A percentile compares a stretch with the other conserved stretches of the same genome.
Evolutionary conservation across 768 basidiomycete species (phyloP).

Genomic region (Mycena kentingensis): DNA sequence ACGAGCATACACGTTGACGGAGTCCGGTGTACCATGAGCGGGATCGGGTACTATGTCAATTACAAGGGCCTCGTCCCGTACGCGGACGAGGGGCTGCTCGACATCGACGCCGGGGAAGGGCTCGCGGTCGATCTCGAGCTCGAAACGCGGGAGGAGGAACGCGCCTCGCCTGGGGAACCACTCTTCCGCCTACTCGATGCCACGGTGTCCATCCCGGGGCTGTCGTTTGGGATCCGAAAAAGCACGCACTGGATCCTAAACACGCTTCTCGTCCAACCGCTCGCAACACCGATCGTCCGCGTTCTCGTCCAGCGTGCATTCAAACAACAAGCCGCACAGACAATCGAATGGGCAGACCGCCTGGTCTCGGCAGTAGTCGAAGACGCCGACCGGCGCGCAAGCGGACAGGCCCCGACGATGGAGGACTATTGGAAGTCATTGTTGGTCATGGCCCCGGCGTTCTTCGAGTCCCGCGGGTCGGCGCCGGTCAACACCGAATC

Average conservation of each 20-base stretch:
- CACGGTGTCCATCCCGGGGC: constrained; percentile 29
- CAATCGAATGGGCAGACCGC: constrained; percentile 30
- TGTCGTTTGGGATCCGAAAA: constrained; percentile 34
- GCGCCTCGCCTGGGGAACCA: constrained; percentile 21
- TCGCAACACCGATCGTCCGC: constrained; percentile 35
- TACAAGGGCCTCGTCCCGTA: constrained; percentile 35
- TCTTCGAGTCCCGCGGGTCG: constrained; percentile 8
- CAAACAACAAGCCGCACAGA: constrained; percentile 30
- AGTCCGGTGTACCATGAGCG: constrained; percentile 33
- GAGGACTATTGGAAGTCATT: constrained; percentile 34
- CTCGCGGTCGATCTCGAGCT: constrained; percentile 34
- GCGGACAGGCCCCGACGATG: constrained; percentile 17
- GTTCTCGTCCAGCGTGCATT: constrained; percentile 28
- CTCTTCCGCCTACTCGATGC: constrained; percentile 38
- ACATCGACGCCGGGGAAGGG: constrained; percentile 36
- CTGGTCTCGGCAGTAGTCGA: constrained; percentile 28
- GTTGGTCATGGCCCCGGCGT: constrained; percentile 26
- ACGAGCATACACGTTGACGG: constrained; percentile 38
- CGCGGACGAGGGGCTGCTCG: constrained; percentile 41
- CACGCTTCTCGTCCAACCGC: constrained; percentile 37
- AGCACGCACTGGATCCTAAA: constrained; percentile 45
- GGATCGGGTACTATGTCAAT: constrained; percentile 40
- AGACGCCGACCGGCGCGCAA: constrained; percentile 24
- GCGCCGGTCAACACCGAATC: constrained; percentile 4
- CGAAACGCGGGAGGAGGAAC: constrained; percentile 27